phyloP scores from a whole-genome alignment of 2,329 filamentous ascomycete species.

The Cladosporium sp. region DNA sequence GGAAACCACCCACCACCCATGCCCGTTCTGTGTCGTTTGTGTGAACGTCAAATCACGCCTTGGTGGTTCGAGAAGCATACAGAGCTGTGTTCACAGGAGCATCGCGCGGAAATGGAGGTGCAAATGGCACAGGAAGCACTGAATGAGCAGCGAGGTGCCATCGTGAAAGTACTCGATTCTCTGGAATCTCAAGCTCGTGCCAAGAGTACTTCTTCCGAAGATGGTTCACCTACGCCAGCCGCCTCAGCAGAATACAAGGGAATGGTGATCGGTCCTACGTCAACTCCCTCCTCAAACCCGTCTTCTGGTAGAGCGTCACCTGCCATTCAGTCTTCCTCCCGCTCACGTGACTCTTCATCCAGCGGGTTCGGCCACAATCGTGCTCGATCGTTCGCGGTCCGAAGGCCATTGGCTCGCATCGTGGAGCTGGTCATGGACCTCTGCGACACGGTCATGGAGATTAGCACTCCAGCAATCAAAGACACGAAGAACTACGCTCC shows the following conservation, averaged over 20 bases:
- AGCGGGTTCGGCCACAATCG: constrained; percentile 73
- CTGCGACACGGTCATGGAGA: constrained; percentile 91
- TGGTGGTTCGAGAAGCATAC: constrained; percentile 99
- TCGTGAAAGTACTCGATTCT: constrained; percentile 91
- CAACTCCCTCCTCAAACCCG: constrained; percentile 58
- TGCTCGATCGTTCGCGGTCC: constrained; percentile 83
- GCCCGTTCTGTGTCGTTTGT: constrained; percentile 90
- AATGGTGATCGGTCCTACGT: constrained; percentile 72
- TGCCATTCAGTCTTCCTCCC: constrained; percentile 54
- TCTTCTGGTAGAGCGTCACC: constrained; percentile 69
- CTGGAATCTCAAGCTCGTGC: constrained; percentile 74
- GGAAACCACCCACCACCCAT: constrained; percentile 73
- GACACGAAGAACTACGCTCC: constrained; percentile 64
- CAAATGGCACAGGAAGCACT: constrained; percentile 92
- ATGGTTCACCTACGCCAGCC: constrained; percentile 26
- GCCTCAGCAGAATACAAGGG: constrained; percentile 75
- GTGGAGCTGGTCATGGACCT: constrained; percentile 92
- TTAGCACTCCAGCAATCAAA: constrained; percentile 90
- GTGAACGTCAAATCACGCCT: constrained; percentile 91
- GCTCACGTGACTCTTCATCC: constrained; percentile 64
- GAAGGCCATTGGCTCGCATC: constrained; percentile 84
- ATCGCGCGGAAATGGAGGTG: constrained; percentile 95
- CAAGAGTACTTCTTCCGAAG: constrained; percentile 53
- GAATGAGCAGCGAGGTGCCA: constrained; percentile 86
- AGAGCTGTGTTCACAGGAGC: constrained; percentile 90